Evolutionary conservation across 2,329 filamentous ascomycete species (phyloP).

Genomic region (Magnaporthiopsis incrustans): DNA sequence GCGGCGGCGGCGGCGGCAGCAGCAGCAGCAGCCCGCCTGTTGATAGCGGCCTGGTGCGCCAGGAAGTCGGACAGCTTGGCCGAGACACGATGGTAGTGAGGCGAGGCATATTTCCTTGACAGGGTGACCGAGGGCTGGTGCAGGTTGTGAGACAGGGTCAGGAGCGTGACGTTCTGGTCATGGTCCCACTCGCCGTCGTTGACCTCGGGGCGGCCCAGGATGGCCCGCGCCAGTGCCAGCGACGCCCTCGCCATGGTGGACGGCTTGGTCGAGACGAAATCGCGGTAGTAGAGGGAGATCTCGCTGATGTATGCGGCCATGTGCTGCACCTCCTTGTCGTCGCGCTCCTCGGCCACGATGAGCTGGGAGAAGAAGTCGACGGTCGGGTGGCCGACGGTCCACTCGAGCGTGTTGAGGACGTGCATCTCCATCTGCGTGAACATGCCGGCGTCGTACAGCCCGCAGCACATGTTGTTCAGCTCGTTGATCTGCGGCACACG

Average conservation of each 20-base stretch:
- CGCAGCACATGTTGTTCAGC: conserved; percentile 98
- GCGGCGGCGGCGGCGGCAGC: conserved; percentile 12
- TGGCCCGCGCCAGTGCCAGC: conserved; percentile 76
- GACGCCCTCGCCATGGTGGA: conserved; percentile 86
- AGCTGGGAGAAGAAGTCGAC: conserved; percentile 90
- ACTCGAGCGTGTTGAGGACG: conserved; percentile 92
- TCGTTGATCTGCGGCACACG: conserved; percentile 95
- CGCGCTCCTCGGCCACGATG: conserved; percentile 69
- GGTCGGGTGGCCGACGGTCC: conserved; percentile 92
- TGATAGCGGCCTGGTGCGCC: conserved; percentile 49
- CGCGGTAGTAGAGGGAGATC: conserved; percentile 91
- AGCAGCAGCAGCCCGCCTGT: conserved; percentile 27
- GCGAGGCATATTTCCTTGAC: conserved; percentile 51
- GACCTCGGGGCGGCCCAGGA: conserved; percentile 72
- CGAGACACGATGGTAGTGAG: conserved; percentile 44
- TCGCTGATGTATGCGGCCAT: conserved; percentile 93
- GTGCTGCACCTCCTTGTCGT: conserved; percentile 83
- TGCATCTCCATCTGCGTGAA: conserved; percentile 99
- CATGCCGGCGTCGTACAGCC: conserved; percentile 97
- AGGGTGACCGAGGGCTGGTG: conserved; percentile 51
- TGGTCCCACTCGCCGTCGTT: conserved; percentile 70
- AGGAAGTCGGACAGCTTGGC: conserved; percentile 50
- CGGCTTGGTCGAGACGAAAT: conserved; percentile 88
- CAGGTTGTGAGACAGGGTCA: conserved; percentile 51
- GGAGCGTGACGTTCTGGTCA: conserved; percentile 58